Evolutionary conservation across 2,329 filamentous ascomycete genomes (phyloP).

Genomic region (Claviceps sorghi): DNA sequence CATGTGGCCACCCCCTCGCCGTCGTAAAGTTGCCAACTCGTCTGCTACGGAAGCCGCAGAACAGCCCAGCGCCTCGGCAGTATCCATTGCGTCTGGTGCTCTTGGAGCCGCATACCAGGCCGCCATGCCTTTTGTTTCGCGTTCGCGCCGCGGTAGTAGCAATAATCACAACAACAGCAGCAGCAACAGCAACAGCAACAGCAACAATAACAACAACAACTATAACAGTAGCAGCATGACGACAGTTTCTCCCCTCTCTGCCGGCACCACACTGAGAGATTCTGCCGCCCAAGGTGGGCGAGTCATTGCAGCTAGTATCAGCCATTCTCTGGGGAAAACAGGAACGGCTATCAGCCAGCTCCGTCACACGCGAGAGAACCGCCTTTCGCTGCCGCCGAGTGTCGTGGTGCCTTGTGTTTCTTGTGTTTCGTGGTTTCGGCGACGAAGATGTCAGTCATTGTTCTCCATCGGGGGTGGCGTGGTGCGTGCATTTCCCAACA

Average conservation of each 20-base stretch:
- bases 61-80: slow-evolving; percentile 37
- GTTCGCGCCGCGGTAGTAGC: slow-evolving; percentile 37
- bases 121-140: slow-evolving; percentile 44
- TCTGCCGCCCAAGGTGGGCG: slow-evolving; percentile 56
- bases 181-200: no score
- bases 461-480: slow-evolving; percentile 51
- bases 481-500: slow-evolving; percentile 50
- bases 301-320: slow-evolving; percentile 58
- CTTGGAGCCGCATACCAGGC: slow-evolving; percentile 57
- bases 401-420: slow-evolving; percentile 37
- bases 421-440: slow-evolving; percentile 52
- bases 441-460: slow-evolving; percentile 46
- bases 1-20: slow-evolving; percentile 67
- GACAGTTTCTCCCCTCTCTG: slow-evolving; percentile 12
- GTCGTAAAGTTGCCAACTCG: slow-evolving; percentile 30
- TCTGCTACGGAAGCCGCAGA: slow-evolving; percentile 33
- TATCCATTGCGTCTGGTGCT: slow-evolving; percentile 56
- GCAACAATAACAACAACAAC: no score
- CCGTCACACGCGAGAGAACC: slow-evolving; percentile 61
- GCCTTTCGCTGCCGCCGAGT: slow-evolving; percentile 51
- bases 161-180: slow-evolving; percentile 8
- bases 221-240: not conserved
- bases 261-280: slow-evolving; percentile 35
- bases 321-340: slow-evolving; percentile 60
- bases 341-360: slow-evolving; percentile 54